Evolutionary conservation across 441 rosid species (phyloP).

Genomic region (Geranium incanum): DNA sequence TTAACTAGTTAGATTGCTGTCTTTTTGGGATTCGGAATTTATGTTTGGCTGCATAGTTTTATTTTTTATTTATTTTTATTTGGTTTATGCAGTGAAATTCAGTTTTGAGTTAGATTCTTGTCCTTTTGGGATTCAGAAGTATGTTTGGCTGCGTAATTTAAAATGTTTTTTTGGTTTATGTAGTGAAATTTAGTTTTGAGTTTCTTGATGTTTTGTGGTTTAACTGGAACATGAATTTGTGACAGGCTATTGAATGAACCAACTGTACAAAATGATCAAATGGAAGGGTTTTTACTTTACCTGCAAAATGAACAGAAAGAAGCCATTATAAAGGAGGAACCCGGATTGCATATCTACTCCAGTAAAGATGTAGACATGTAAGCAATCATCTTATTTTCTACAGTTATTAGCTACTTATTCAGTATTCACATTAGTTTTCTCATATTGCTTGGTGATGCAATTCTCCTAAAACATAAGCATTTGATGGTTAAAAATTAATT

Average conservation of each 20-base stretch:
- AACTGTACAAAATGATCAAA: conserved; percentile 54
- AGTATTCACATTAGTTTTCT: conserved; percentile 7
- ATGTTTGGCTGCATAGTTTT: background rate
- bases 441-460: background rate
- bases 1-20: background rate
- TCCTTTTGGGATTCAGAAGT: background rate
- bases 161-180: background rate
- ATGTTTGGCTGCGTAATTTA: background rate
- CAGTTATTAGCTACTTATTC: background rate
- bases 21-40: background rate
- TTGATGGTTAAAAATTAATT: background rate
- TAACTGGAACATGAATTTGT: conserved; percentile 19
- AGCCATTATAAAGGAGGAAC: conserved; percentile 48
- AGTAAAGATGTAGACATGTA: conserved; percentile 87
- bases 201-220: background rate
- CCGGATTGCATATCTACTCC: conserved; percentile 66
- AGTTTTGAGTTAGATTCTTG: background rate
- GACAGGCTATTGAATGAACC: conserved; percentile 57
- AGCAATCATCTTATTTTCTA: conserved; percentile 25
- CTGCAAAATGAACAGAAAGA: conserved; percentile 78
- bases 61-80: no score
- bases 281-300: conserved; percentile 82
- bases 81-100: conserved; percentile 1
- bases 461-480: conserved; percentile 5
- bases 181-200: background rate